A percentile compares a stretch with the other conserved stretches of the same genome.
These are phyloP conservation scores for Solanum chaucha DNA, from an alignment of 257 asterid species.

Conservation along the genomic window DNA sequence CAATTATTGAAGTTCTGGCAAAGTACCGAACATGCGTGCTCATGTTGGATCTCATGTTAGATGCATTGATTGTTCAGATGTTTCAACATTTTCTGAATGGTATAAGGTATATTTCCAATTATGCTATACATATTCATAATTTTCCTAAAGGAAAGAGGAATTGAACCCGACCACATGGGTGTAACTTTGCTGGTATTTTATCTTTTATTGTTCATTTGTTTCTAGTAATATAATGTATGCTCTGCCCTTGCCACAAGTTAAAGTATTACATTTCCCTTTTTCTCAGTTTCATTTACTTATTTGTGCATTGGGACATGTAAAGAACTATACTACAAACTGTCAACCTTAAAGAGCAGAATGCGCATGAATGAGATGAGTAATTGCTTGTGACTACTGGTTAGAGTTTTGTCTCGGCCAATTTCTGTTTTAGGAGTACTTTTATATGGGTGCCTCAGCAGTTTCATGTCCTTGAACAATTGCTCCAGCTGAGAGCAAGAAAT, in stretches of 20 bases:
- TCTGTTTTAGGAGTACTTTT: not conserved
- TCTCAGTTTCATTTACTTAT: not conserved
- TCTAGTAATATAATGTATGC: not conserved
- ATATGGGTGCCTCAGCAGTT: not conserved
- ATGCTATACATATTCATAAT: not conserved
- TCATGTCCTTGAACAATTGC: not conserved
- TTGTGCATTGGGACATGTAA: not conserved
- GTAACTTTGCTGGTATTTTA: not conserved
- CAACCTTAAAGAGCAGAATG: not conserved
- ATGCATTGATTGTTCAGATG: conserved; percentile 6
- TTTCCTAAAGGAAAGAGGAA: not conserved
- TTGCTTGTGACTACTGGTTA: not conserved
- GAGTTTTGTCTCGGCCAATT: not conserved
- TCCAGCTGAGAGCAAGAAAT: not conserved
- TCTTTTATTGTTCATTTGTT: not conserved
- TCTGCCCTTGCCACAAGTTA: not conserved
- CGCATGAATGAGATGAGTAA: not conserved
- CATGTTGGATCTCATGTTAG: conserved; percentile 7
- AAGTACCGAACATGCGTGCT: not conserved
- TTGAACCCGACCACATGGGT: not conserved
- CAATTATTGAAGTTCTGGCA: not conserved
- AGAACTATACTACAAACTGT: not conserved
- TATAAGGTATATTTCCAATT: conserved; percentile 1
- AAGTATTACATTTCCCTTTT: not conserved
- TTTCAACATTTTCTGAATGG: conserved; percentile 4